Evolutionary conservation across 1,284 basidiomycete genomes (phyloP).

Genomic region (Trichosporon sp.): DNA sequence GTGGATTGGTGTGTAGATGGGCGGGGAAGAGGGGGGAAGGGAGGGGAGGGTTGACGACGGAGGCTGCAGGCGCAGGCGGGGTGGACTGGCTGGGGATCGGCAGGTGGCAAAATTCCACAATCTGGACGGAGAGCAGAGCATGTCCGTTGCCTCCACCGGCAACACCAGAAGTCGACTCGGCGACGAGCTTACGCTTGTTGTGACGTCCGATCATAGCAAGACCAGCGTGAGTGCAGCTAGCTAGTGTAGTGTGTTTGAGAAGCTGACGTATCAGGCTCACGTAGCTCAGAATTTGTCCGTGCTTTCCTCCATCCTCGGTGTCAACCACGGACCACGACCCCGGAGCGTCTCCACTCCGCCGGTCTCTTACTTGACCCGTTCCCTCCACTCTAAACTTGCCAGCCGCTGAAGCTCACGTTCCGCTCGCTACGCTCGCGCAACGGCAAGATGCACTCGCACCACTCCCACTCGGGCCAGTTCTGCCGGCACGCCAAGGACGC

Average conservation of each 20-base stretch:
- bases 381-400: too few species aligned
- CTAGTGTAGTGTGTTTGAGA: too few species aligned
- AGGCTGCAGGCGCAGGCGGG: not conserved
- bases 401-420: not conserved
- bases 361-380: too few species aligned
- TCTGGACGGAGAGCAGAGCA: not conserved
- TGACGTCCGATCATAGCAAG: too few species aligned
- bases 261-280: too few species aligned
- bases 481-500: constrained; percentile 79
- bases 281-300: too few species aligned
- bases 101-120: not conserved
- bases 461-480: constrained; percentile 95
- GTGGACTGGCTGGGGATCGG: not conserved
- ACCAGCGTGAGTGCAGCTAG: too few species aligned
- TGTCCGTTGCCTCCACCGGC: not conserved
- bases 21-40: not conserved
- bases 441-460: constrained; percentile 79
- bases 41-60: not conserved
- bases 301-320: not conserved
- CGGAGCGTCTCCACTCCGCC: not conserved
- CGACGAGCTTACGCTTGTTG: too few species aligned
- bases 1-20: not conserved
- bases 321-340: too few species aligned
- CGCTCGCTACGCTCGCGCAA: not conserved
- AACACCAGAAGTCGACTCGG: not conserved